Percentiles rank a stretch among this genome's conserved stretches.
Conservation (phyloP, 106 monocot species). For the Posidonia australis region DNA sequence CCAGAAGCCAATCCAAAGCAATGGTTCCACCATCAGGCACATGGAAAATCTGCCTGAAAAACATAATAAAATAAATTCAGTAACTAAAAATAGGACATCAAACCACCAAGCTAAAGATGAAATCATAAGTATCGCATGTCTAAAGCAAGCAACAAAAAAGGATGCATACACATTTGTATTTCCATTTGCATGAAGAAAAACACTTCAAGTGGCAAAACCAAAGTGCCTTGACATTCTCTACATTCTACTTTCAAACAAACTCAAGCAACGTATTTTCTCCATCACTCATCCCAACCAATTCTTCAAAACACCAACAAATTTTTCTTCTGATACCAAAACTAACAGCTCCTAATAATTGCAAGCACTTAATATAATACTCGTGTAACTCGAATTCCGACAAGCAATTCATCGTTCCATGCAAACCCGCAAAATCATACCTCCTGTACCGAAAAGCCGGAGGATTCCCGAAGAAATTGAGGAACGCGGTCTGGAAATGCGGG, state of each 20-base stretch:
- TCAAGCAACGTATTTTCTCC: background rate
- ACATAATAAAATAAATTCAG: background rate
- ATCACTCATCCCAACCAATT: background rate
- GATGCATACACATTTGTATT: too few relatives aligned
- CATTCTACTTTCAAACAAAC: background rate
- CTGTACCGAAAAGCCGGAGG: constrained; percentile 60
- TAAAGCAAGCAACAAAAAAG: too few relatives aligned
- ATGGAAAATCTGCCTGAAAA: constrained; percentile 50
- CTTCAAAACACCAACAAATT: background rate
- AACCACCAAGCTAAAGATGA: background rate
- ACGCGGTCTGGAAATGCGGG: constrained; percentile 80
- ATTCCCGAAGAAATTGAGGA: constrained; percentile 66
- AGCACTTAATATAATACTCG: background rate
- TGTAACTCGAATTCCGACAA: too few relatives aligned
- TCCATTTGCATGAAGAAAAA: too few relatives aligned
- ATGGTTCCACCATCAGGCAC: constrained; percentile 63
- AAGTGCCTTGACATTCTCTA: too few relatives aligned
- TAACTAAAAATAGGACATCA: background rate
- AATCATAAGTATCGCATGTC: too few relatives aligned
- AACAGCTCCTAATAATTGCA: too few relatives aligned
- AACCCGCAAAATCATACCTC: constrained; percentile 22
- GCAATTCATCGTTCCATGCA: too few relatives aligned
- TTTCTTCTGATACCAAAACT: too few relatives aligned
- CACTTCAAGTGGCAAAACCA: too few relatives aligned
- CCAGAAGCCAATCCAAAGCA: constrained; percentile 84